Conservation (phyloP, 2,329 filamentous ascomycete species). For the Penicillium sp. region DNA sequence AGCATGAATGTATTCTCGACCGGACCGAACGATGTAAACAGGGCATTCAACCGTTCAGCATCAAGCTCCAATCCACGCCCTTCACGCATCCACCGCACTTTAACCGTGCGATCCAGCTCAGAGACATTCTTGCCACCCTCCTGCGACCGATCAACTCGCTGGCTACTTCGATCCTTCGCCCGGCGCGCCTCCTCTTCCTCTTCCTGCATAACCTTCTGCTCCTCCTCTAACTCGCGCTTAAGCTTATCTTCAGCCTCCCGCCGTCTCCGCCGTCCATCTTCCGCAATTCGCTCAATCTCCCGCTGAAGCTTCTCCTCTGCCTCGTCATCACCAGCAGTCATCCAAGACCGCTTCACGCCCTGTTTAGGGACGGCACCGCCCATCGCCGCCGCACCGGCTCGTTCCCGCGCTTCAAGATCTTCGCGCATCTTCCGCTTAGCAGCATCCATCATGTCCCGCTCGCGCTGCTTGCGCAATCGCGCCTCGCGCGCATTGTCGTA, state of each 20-base stretch:
- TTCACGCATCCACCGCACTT: conserved; percentile 51
- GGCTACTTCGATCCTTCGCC: conserved; percentile 28
- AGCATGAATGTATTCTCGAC: conserved; percentile 52
- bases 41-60: conserved; percentile 41
- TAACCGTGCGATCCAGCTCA: conserved; percentile 54
- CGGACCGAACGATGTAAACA: conserved; percentile 53
- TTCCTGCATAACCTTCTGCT: conserved; percentile 33
- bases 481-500: conserved; percentile 76
- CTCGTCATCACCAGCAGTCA: conserved; percentile 34
- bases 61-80: conserved; percentile 44
- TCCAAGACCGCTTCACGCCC: conserved; percentile 56
- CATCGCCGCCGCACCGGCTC: conserved; percentile 40
- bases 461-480: conserved; percentile 60
- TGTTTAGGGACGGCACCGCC: conserved; percentile 26
- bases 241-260: conserved; percentile 45
- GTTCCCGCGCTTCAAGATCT: conserved; percentile 74
- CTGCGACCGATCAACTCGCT: conserved; percentile 32
- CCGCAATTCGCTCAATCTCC: conserved; percentile 50
- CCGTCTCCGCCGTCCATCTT: conserved; percentile 49
- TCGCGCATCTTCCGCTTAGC: conserved; percentile 72
- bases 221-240: conserved; percentile 43
- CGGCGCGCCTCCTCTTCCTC: conserved; percentile 43
- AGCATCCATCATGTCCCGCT: conserved; percentile 67
- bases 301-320: conserved; percentile 47
- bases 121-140: conserved; percentile 41